Conservation (phyloP, 257 asterid species). For the Solanum sejunctum region DNA sequence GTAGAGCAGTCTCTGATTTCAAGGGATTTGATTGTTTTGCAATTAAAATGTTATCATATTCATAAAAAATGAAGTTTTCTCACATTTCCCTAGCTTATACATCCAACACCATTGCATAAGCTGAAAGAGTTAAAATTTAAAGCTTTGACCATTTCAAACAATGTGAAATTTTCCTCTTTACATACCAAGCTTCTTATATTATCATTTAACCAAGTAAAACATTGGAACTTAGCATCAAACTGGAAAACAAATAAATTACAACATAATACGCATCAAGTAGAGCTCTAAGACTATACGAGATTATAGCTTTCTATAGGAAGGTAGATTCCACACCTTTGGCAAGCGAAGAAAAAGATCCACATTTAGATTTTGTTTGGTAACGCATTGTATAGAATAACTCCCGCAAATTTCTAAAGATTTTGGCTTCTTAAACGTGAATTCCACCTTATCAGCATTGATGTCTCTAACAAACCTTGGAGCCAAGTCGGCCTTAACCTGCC, state of each 20-base stretch:
- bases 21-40: not conserved
- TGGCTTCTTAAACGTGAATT: slow-evolving; percentile 73
- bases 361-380: slow-evolving; percentile 58
- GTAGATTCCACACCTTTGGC: slow-evolving; percentile 57
- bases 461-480: slow-evolving; percentile 80
- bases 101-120: not conserved
- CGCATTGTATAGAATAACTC: slow-evolving; percentile 61
- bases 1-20: not conserved
- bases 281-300: not conserved
- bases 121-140: not conserved
- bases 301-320: not conserved
- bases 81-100: not conserved
- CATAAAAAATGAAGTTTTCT: not conserved
- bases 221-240: not conserved
- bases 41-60: not conserved
- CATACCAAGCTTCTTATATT: not conserved
- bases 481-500: slow-evolving; percentile 60
- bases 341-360: slow-evolving; percentile 66
- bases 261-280: not conserved
- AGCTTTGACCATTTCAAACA: not conserved
- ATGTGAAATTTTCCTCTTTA: not conserved
- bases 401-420: slow-evolving; percentile 58
- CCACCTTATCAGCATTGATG: slow-evolving; percentile 80
- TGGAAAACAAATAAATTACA: not conserved
- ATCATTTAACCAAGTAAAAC: not conserved